Base-by-base conservation (phyloP, 257 asterid species). In the Plectranthus barbatus region DNA sequence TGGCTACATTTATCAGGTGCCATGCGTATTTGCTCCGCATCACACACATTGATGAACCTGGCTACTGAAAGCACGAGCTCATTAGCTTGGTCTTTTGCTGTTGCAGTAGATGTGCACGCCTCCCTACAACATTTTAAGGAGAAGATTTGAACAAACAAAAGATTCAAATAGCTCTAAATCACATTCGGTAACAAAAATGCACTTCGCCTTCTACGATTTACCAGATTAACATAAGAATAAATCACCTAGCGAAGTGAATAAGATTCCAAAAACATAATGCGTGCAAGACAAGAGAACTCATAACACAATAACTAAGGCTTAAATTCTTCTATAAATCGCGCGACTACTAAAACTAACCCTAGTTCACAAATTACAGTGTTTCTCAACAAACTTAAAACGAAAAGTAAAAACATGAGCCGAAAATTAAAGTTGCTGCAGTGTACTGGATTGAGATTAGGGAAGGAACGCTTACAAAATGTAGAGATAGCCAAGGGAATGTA, bases 401-500 rank as follows among this genome's bases (percentile, higher is more conserved):
- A n/a, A 45, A 40, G 7, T 7, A 62, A 56, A 31, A 26, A 6
- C n/a, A 7, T 3, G 45, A 51, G 41, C n/a, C 14, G 4, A 37
- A 12, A 29, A 51, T 13, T 62, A 26, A 53, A 45, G 56, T 0
- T 5, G 44, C 1, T 8, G 57, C 56, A 39, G 26, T 9, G 54
- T 3, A 10, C 8, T 19, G 0, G 23, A 6, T 51, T 5, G 55
- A 31, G 42, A 62, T 56, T 20, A 57, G 18, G 2, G 18, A 1
- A 57, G 45, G 7, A 73, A 62, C 5, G 62, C 76, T 66, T 48
- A 91, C 98, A 92, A 40, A 36, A 92, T 56, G 60, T 80, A 82
- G 37, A 92, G 96, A 71, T 82, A 92, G 41, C 97, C 97, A 8
- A 92, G 88, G 20, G 99, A 92, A 64, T 89, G 91, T 12, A 41